Conservation (phyloP, 2,329 filamentous ascomycete species). For the Aspergillus sp. region DNA sequence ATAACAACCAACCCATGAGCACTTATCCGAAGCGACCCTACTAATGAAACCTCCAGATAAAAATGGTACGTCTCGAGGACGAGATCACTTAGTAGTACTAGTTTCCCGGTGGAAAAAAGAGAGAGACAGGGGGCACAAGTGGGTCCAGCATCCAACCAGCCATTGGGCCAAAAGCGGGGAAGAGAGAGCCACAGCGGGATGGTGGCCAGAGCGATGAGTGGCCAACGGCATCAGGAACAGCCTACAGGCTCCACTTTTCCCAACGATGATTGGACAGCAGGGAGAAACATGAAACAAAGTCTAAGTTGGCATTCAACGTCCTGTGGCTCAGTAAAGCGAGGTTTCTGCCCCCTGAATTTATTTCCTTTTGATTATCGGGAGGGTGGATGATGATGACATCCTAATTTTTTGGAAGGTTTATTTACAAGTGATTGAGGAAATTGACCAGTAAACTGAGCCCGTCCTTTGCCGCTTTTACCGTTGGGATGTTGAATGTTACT, state of each 20-base stretch:
- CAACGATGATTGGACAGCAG: slow-evolving; percentile 8
- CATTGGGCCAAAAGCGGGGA: slow-evolving; percentile 14
- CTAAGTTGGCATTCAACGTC: slow-evolving; percentile 21
- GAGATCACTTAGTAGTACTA: too few relatives aligned
- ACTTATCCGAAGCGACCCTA: too few relatives aligned
- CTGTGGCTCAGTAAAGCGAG: slow-evolving; percentile 15
- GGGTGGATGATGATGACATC: too few relatives aligned
- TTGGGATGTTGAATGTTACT: too few relatives aligned
- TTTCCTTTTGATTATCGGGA: background rate
- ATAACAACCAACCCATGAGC: too few relatives aligned
- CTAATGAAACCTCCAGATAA: too few relatives aligned
- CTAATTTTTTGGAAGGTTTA: too few relatives aligned
- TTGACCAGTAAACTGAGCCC: too few relatives aligned
- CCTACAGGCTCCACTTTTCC: background rate
- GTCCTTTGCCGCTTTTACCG: too few relatives aligned
- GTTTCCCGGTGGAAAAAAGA: too few relatives aligned
- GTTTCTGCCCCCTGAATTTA: slow-evolving; percentile 10
- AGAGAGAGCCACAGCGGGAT: slow-evolving; percentile 19
- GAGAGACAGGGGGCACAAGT: slow-evolving; percentile 22
- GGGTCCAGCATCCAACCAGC: background rate
- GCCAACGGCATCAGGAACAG: slow-evolving; percentile 23
- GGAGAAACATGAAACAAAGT: slow-evolving; percentile 20
- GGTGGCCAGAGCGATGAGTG: slow-evolving; percentile 10
- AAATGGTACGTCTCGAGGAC: too few relatives aligned
- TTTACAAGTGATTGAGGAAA: too few relatives aligned